Conservation (phyloP, 2,329 filamentous ascomycete species). For the Diaporthe vexans region DNA sequence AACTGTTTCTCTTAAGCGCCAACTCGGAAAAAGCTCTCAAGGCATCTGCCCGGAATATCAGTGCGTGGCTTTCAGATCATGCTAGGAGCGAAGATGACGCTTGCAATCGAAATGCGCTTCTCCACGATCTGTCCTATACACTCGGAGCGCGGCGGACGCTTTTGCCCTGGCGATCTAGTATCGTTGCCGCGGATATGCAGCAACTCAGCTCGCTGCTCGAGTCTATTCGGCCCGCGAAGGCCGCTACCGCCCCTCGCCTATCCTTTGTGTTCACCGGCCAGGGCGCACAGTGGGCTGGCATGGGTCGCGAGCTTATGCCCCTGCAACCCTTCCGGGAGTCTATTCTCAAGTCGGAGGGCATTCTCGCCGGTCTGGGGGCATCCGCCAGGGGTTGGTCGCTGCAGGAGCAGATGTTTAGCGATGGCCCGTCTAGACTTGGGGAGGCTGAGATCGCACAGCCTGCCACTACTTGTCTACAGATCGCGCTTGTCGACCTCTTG, state of each 20-base stretch:
- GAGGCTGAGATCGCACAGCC: constrained; percentile 46
- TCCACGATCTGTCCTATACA: constrained; percentile 46
- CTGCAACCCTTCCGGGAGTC: constrained; percentile 43
- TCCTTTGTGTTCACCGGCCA: constrained; percentile 52
- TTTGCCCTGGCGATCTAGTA: constrained; percentile 46
- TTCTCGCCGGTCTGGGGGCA: constrained; percentile 44
- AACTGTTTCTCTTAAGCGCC: constrained; percentile 9
- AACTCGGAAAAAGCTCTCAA: constrained; percentile 18
- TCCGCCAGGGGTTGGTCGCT: constrained; percentile 44
- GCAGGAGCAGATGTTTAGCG: constrained; percentile 46
- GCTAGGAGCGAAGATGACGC: neutral
- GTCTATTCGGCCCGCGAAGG: neutral
- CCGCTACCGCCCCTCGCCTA: constrained; percentile 31
- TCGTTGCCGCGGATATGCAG: constrained; percentile 42
- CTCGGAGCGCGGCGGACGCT: constrained; percentile 46
- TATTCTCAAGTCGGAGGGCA: constrained; percentile 44
- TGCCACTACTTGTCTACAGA: constrained; percentile 56
- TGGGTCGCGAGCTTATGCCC: constrained; percentile 44
- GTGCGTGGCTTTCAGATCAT: neutral
- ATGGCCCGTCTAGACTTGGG: constrained; percentile 42
- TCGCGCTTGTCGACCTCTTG: constrained; percentile 57
- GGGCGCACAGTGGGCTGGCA: constrained; percentile 46
- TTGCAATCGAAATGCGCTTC: neutral
- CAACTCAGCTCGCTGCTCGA: constrained; percentile 18
- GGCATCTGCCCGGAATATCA: neutral